Evolutionary conservation across 73 alveolate species (phyloP).

Genomic region (Effrenium voratum): DNA sequence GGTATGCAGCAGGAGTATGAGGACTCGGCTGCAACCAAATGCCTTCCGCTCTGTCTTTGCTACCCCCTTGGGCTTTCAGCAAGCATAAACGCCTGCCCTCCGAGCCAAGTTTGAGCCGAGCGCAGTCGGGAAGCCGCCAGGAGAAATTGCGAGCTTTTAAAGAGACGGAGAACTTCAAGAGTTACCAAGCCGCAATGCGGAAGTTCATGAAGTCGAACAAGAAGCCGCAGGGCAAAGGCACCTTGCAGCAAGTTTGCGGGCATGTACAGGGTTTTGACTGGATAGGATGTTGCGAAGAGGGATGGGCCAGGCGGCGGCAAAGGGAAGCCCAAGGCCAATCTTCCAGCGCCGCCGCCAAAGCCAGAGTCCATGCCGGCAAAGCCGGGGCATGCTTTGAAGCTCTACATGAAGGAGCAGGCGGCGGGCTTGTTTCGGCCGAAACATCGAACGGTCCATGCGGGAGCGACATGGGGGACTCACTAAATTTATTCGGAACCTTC

Average conservation of each 20-base stretch:
- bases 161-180: slow-evolving; percentile 77
- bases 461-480: neutral
- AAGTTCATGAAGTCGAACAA: slow-evolving; percentile 28
- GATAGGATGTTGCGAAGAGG: no score
- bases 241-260: no score
- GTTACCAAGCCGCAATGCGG: neutral
- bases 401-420: slow-evolving; percentile 31
- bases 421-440: no score
- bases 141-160: slow-evolving; percentile 24
- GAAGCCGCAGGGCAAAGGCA: neutral
- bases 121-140: neutral
- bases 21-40: neutral
- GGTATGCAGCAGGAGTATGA: slow-evolving; percentile 19
- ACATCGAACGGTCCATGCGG: neutral
- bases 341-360: slow-evolving; percentile 19
- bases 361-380: slow-evolving; percentile 36
- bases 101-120: neutral
- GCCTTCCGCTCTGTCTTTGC: neutral
- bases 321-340: no score
- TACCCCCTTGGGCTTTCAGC: neutral
- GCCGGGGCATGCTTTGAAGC: slow-evolving; percentile 32
- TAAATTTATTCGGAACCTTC: no score
- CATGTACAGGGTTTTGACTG: no score
- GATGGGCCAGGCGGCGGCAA: no score
- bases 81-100: neutral